These are phyloP conservation scores for Atkinsonella hypoxylon DNA, from an alignment of 2,329 filamentous ascomycete genomes.

Conservation along the genomic window DNA sequence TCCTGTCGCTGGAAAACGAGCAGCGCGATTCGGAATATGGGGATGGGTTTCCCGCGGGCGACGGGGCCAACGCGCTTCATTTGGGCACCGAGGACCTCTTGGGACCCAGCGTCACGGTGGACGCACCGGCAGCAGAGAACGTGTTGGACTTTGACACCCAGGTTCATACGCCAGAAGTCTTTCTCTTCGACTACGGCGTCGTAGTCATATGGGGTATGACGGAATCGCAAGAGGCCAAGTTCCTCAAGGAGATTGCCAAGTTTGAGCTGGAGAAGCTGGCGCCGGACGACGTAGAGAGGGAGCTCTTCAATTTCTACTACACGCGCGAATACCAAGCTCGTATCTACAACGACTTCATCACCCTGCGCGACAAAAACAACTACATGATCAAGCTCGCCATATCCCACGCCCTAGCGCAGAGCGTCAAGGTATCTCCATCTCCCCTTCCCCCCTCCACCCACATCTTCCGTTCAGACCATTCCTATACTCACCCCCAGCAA, in stretches of 20 bases:
- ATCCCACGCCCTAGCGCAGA: constrained; percentile 88
- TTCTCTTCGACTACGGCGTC: constrained; percentile 94
- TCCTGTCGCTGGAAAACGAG: constrained; percentile 44
- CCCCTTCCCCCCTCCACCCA: not conserved
- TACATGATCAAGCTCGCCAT: constrained; percentile 98
- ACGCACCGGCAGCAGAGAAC: constrained; percentile 27
- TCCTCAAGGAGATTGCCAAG: constrained; percentile 86
- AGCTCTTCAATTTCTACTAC: constrained; percentile 99
- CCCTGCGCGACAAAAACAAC: constrained; percentile 81
- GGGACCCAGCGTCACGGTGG: constrained; percentile 22
- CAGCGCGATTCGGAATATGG: constrained; percentile 19
- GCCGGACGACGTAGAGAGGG: constrained; percentile 81
- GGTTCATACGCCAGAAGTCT: constrained; percentile 87
- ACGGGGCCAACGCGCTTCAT: constrained; percentile 15
- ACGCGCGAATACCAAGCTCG: constrained; percentile 94
- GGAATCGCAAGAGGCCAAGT: constrained; percentile 73
- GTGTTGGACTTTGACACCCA: constrained; percentile 71
- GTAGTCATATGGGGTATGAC: constrained; percentile 99
- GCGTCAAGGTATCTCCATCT: constrained; percentile 70
- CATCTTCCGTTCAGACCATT: not conserved
- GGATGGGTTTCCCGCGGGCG: constrained; percentile 17
- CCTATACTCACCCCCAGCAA: constrained; percentile 10
- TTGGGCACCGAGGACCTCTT: constrained; percentile 21
- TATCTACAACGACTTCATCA: constrained; percentile 99
- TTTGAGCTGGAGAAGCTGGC: constrained; percentile 87